Percentiles rank a stretch among this genome's conserved stretches.
Conservation (phyloP, 768 basidiomycete genomes). For the Lyophyllum decastes region DNA sequence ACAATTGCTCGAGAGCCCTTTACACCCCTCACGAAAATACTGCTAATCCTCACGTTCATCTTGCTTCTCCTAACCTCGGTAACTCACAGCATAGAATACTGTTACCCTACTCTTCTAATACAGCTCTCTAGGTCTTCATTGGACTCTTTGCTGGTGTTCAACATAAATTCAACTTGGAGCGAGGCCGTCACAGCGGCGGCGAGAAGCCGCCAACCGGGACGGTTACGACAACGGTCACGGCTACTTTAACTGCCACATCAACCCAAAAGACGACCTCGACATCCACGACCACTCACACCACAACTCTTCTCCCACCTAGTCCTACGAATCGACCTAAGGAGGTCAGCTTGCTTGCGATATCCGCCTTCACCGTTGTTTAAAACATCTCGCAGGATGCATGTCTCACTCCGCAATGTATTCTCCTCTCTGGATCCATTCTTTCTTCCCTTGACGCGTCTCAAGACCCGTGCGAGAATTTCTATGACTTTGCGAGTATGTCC, state of each 20-base stretch:
- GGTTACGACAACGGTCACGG: conserved; percentile 26
- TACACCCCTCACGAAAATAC: conserved; percentile 80
- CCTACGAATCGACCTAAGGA: conserved; percentile 57
- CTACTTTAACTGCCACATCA: conserved; percentile 35
- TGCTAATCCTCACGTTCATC: conserved; percentile 72
- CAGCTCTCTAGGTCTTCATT: conserved; percentile 64
- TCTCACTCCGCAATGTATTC: conserved; percentile 76
- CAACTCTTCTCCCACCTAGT: conserved; percentile 41
- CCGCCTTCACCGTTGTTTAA: conserved; percentile 4
- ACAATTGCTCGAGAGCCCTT: conserved; percentile 73
- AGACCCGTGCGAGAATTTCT: conserved; percentile 97
- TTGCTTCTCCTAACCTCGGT: conserved; percentile 77
- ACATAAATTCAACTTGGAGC: conserved; percentile 64
- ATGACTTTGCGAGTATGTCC: conserved; percentile 84
- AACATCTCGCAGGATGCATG: conserved; percentile 57
- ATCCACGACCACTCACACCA: conserved; percentile 36
- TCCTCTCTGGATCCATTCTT: conserved; percentile 80
- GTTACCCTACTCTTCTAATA: neutral
- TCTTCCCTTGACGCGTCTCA: conserved; percentile 75
- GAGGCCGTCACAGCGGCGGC: conserved; percentile 34
- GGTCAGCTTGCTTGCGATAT: conserved; percentile 29
- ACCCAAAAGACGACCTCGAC: conserved; percentile 25
- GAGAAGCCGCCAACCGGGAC: conserved; percentile 29
- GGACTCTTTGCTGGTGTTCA: conserved; percentile 92
- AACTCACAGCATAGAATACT: conserved; percentile 13